Evolutionary conservation across 1,284 basidiomycete species (phyloP), one percentile per base, ranked within the genome.

Genomic region (Veloporphyrellus conicus): DNA sequence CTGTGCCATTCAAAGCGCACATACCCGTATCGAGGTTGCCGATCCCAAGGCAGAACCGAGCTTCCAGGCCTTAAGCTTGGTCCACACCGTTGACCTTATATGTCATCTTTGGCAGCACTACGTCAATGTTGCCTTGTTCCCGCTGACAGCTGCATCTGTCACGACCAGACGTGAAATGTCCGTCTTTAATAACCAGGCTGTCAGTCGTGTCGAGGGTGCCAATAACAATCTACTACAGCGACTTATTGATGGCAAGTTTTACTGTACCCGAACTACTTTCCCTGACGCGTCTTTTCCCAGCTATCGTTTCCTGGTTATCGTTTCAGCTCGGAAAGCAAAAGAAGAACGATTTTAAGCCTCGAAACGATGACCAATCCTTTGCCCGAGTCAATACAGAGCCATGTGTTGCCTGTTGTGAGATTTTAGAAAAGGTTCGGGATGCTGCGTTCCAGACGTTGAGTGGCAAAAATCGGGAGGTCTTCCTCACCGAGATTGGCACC

Each of bases 51-150:
- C 74, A 14, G 92, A 95, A 64, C 93, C 93, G 0, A 87, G 79
- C 56, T 71, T 97, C n/a, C 77, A 84, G 41, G 69, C 78, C 2
- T 68, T 97, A 2, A 63, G 70, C 0, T 78, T 90, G 16, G 72
- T 99, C 49, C 80, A 78, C 53, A 76, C 79, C 1, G 82, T 88
- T n/a, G 93, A 96, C 67, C 79, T 96, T 43, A 86, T 96, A 50
- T 90, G 89, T 60, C 90, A 96, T 62, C 78, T 99, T 3, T 98
- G 94, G 94, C 96, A 99, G 66, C 89, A 93, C 66, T 99, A 99
- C 68, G 82, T 93, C 56, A 87, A 87, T 39, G 90, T 91, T 15
- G 95, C 94, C 0, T 70, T 99, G 7, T 75, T 98, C 10, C 95
- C 96, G 0, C 76, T 99, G 5, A 87, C 93, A 0, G 85, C 84